phyloP scores from a whole-genome alignment of 179 eudicot species.

The Corrigiola litoralis region DNA sequence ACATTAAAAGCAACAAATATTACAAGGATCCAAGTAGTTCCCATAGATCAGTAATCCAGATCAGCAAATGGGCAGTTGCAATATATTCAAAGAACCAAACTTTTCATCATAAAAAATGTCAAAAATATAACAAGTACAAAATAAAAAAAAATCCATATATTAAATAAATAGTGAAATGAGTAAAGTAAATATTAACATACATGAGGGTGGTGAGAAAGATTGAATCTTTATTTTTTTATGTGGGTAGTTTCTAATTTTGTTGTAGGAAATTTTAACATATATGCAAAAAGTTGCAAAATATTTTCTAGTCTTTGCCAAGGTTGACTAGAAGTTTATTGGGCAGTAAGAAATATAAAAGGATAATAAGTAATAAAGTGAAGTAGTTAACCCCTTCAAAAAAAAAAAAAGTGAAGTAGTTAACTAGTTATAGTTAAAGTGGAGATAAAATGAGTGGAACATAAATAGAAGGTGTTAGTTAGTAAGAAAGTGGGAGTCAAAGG shows the following conservation, averaged over 20 bases:
- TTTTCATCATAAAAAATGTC: background rate
- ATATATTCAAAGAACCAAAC: background rate
- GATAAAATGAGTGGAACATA: too few species aligned
- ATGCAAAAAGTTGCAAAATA: too few species aligned
- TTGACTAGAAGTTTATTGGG: background rate
- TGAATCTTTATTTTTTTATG: background rate
- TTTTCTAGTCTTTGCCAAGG: background rate
- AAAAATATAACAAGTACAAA: background rate
- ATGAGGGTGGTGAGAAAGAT: background rate
- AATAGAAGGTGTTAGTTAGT: too few species aligned
- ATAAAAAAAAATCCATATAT: background rate
- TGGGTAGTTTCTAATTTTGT: background rate
- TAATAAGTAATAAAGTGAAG: too few species aligned
- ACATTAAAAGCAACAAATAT: background rate
- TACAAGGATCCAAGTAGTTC: background rate
- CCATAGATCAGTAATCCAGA: background rate
- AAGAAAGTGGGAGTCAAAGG: background rate
- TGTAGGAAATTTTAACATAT: background rate
- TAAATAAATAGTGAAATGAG: too few species aligned
- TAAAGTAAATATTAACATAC: background rate
- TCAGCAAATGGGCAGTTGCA: conserved; percentile 11
- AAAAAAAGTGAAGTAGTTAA: too few species aligned
- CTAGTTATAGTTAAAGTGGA: too few species aligned
- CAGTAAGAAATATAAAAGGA: background rate
- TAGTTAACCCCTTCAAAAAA: too few species aligned